These are phyloP conservation scores for Penicillium verrucosum DNA, from an alignment of 2,329 filamentous ascomycete genomes.

Conservation along the genomic window DNA sequence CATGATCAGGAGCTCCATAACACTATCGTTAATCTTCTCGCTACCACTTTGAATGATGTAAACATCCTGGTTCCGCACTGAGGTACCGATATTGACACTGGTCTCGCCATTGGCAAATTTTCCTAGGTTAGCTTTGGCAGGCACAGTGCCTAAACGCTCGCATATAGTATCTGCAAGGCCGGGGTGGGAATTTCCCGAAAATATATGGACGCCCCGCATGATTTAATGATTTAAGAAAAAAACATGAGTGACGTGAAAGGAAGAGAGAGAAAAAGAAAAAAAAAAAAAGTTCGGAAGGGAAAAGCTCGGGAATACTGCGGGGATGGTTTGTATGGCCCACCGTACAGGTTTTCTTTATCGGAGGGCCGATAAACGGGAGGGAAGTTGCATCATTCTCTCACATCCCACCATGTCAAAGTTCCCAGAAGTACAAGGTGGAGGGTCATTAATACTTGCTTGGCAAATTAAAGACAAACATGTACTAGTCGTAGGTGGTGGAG, in stretches of 20 bases:
- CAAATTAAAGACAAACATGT: constrained; percentile 86
- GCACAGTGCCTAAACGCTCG: constrained; percentile 60
- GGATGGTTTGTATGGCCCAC: constrained; percentile 10
- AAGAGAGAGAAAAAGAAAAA: constrained; percentile 11
- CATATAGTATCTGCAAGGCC: constrained; percentile 63
- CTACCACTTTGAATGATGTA: constrained; percentile 98
- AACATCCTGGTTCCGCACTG: constrained; percentile 94
- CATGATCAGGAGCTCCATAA: constrained; percentile 99
- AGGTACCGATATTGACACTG: constrained; percentile 63
- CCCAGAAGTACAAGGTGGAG: constrained; percentile 80
- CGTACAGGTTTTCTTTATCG: constrained; percentile 18
- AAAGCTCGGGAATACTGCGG: constrained; percentile 16
- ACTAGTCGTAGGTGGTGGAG: constrained; percentile 90
- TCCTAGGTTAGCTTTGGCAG: constrained; percentile 58
- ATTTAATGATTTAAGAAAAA: constrained; percentile 31
- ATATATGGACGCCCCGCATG: constrained; percentile 67
- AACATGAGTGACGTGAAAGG: constrained; percentile 15
- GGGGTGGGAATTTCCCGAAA: constrained; percentile 64
- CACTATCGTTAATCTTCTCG: constrained; percentile 92
- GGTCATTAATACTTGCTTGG: constrained; percentile 93
- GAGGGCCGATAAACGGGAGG: constrained; percentile 10
- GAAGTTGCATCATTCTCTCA: constrained; percentile 11
- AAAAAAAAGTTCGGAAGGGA: constrained; percentile 18
- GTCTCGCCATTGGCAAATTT: constrained; percentile 71
- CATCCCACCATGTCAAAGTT: constrained; percentile 54